Conservation (phyloP, 306 rosid genomes). For the Vicia villosa region DNA sequence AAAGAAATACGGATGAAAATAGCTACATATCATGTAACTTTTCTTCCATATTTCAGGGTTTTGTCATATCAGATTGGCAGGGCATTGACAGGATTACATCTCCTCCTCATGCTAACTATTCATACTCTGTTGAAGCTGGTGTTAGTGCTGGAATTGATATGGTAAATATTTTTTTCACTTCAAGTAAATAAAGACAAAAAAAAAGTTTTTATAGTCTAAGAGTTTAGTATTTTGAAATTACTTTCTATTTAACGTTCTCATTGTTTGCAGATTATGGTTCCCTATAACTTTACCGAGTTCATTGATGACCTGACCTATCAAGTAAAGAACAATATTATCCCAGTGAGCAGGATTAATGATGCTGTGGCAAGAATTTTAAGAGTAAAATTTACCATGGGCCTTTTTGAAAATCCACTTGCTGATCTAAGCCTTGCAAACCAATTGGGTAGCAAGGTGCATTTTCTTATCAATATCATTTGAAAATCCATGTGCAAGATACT, state of each 20-base stretch:
- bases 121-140: conserved; percentile 42
- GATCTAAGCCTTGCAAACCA: conserved; percentile 43
- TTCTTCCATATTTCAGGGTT: conserved; percentile 40
- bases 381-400: no score
- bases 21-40: conserved; percentile 2
- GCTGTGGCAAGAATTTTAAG: conserved; percentile 44
- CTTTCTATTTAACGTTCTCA: not conserved
- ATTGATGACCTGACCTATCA: conserved; percentile 43
- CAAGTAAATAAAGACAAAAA: not conserved
- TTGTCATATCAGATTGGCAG: conserved; percentile 53
- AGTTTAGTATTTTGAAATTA: not conserved
- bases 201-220: not conserved
- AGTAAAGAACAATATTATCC: conserved; percentile 44
- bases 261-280: conserved; percentile 51
- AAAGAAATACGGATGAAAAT: not conserved
- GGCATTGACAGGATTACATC: conserved; percentile 49
- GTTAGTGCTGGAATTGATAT: conserved; percentile 53
- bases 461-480: not conserved
- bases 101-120: conserved; percentile 49
- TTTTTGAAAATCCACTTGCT: not conserved
- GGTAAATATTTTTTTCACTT: conserved; percentile 34
- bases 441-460: conserved; percentile 46
- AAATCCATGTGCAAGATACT: not conserved
- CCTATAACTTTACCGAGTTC: conserved; percentile 45
- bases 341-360: conserved; percentile 47